Evolutionary conservation across 2,329 filamentous ascomycete genomes (phyloP), one percentile per base, ranked within the genome.

Genomic region (Parastagonospora avenae): DNA sequence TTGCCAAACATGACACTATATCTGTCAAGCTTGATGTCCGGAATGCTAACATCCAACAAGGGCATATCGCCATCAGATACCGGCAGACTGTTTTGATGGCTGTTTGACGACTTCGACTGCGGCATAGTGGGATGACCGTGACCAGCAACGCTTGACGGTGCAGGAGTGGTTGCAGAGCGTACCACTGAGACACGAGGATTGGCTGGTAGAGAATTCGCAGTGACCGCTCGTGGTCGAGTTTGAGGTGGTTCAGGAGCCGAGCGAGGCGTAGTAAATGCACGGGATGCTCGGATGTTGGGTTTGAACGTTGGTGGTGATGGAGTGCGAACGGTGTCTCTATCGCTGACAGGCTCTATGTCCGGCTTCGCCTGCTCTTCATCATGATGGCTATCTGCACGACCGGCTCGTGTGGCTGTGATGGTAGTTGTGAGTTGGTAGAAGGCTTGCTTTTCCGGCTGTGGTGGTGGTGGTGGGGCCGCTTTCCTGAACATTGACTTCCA

Each of bases 1-100:
- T 83, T 84, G 48, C 87, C 85, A 67, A 97, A 97, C 92, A 97
- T 97, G 59, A 97, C 84, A 62, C 92, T 96, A 63, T 96, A 97
- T 42, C 93, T 81, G 70, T 97, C 93, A 81, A 97, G 80, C 55
- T 88, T 85, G 48, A 90, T 82, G 42, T 84, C 83, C 1, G 93
- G 92, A 50, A 97, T 94, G 45, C 92, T 85, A 12, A 97, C 82
- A 62, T 92, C 81, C 15, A 97, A 77, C 33, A 75, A 63, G 2
- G 71, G 74, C 15, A 60, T 71, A 7, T 49, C 51, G 9, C 33
- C 47, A 3, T 24, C 19, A 8, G 47, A 39, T n/a, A 42, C 15
- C 24, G 47, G 44, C 19, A 59, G 55, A 5, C 39, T 41, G 14
- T 52, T 37, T 33, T 51, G 43, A 15, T 52, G 52, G 15, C 46